Evolutionary conservation across 2,329 filamentous ascomycete species (phyloP).

Genomic region (Cordyceps javanica): DNA sequence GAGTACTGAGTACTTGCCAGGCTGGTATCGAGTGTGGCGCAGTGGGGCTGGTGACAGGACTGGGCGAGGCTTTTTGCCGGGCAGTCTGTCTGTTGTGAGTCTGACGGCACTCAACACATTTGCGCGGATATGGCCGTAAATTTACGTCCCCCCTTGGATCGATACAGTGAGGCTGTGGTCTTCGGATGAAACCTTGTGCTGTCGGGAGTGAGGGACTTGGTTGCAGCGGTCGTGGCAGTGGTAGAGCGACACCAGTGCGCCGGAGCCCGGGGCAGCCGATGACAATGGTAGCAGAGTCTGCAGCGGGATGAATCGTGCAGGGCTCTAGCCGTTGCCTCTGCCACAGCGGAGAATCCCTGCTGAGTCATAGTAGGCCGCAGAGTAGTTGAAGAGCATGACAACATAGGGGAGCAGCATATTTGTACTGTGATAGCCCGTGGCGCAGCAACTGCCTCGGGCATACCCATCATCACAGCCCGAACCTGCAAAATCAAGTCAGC

Average conservation of each 20-base stretch:
- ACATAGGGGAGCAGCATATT: too few relatives aligned
- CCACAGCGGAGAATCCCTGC: background rate
- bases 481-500: background rate
- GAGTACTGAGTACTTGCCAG: background rate
- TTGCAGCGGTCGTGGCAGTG: background rate
- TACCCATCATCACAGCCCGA: background rate
- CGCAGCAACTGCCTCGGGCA: background rate
- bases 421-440: background rate
- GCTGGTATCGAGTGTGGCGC: slow-evolving; percentile 6
- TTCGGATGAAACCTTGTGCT: background rate
- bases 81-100: background rate
- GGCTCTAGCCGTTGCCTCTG: background rate
- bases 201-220: background rate
- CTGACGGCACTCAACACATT: background rate
- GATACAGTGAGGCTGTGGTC: background rate
- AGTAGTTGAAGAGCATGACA: too few relatives aligned
- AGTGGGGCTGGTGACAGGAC: slow-evolving; percentile 3
- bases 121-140: background rate
- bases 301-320: background rate
- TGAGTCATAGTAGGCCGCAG: background rate
- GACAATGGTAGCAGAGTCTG: background rate
- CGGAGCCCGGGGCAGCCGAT: background rate
- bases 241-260: background rate
- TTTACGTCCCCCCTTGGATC: background rate
- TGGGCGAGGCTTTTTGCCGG: background rate